Conservation (phyloP, 768 basidiomycete species). For the Sporobolomyces pararoseus region DNA sequence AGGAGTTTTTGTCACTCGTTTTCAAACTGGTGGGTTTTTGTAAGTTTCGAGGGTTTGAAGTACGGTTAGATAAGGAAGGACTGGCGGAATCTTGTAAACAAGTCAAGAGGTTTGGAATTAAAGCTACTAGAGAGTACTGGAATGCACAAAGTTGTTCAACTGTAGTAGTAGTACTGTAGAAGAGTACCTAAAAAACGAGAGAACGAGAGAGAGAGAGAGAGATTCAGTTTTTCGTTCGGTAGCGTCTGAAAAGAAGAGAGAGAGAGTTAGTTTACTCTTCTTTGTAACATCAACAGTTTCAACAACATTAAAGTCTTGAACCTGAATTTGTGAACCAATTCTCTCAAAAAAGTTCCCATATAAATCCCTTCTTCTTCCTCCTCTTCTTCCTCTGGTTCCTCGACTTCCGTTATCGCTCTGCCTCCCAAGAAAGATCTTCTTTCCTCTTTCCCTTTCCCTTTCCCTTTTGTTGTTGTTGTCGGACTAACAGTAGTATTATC, state of each 20-base stretch:
- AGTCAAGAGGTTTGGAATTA: constrained; percentile 85
- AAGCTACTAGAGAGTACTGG: constrained; percentile 92
- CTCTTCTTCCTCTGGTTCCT: background rate
- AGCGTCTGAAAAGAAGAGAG: background rate
- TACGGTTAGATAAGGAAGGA: constrained; percentile 65
- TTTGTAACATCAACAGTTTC: constrained; percentile 90
- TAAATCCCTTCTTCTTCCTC: background rate
- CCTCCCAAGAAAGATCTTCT: too few species aligned
- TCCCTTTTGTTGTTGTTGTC: background rate
- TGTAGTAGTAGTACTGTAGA: constrained; percentile 74
- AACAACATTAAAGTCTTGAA: constrained; percentile 88
- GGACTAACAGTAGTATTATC: background rate
- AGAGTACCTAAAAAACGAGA: constrained; percentile 67
- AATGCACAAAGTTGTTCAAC: constrained; percentile 94
- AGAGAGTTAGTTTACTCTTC: constrained; percentile 61
- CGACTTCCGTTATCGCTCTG: too few species aligned
- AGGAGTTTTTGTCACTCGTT: constrained; percentile 84
- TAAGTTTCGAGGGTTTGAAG: constrained; percentile 62
- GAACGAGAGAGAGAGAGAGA: background rate
- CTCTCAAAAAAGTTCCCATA: constrained; percentile 63
- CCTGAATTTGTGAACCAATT: constrained; percentile 87
- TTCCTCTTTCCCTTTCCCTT: background rate
- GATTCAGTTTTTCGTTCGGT: constrained; percentile 63
- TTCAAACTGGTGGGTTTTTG: constrained; percentile 71
- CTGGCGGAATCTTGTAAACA: constrained; percentile 87